Evolutionary conservation across 2,329 filamentous ascomycete species (phyloP), one percentile per base, ranked within the genome.

Genomic region (Lasiodiplodia sp.): DNA sequence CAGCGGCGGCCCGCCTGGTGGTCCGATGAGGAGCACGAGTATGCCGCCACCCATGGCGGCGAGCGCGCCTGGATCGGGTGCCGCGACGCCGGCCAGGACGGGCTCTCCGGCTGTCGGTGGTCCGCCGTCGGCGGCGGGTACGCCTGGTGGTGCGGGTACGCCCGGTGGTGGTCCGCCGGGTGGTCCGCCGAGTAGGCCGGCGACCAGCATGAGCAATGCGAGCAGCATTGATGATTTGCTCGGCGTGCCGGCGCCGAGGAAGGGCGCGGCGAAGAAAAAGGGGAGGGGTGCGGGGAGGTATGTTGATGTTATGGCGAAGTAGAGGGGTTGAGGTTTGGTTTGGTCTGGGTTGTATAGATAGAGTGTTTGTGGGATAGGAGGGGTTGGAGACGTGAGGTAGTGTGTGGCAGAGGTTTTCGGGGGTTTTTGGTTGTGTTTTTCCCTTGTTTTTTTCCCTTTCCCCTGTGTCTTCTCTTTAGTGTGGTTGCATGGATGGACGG

Each of bases 201-300:
- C 88, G 6, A 97, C 93, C 3, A 91, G 92, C 71, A 89, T 97
- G 86, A 96, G 93, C 80, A 93, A 93, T 76, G 93, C 93, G n/a
- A 96, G 91, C 79, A 96, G 92, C 74, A 96, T 99, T 76, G 96
- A 99, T 75, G 96, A 99, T 78, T 83, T 99, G 71, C 83, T 99
- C 25, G 92, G 92, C 5, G 89, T 91, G 4, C 88, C 91, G 3
- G 87, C 86, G 37, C 87, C 91, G 21, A 87, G 92, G 71, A 94
- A 92, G 69, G 86, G 86, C 12, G 80, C 77, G 74, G 83, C 85
- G 5, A 92, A 88, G 71, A 69, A 67, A 78, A 93, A 91, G 75
- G 93, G 93, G 84, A 97, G 94, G 85, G 89, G 91, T 25, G 44
- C 18, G 6, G 91, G 93, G 37, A 86, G 94, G 34, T 99, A 99